A percentile compares a stretch with the other conserved stretches of the same genome.
Evolutionary conservation across 2,329 filamentous ascomycete species (phyloP).

Genomic region (Iodosphaeria phyllophila): DNA sequence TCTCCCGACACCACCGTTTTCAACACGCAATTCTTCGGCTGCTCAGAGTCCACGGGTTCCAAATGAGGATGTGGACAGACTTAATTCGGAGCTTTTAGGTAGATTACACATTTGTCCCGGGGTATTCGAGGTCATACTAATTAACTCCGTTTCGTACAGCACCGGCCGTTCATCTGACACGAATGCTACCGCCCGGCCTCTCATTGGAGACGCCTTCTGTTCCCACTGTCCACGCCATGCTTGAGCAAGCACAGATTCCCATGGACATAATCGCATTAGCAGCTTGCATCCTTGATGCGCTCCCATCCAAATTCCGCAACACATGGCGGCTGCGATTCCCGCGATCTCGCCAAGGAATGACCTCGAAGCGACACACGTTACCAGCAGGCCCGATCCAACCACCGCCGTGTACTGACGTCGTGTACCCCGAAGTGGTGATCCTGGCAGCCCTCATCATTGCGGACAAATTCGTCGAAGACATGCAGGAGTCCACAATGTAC

Average conservation of each 20-base stretch:
- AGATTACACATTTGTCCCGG: no score
- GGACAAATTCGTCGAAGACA: constrained; percentile 46
- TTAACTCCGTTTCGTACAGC: constrained; percentile 21
- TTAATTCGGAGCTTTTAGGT: constrained; percentile 23
- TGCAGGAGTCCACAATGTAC: constrained; percentile 30
- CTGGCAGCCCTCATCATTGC: constrained; percentile 44
- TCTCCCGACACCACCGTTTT: constrained; percentile 46
- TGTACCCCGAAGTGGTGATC: constrained; percentile 43
- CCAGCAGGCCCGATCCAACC: constrained; percentile 16
- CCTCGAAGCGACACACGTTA: constrained; percentile 23
- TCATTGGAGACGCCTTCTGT: constrained; percentile 40
- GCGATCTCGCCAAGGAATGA: constrained; percentile 13
- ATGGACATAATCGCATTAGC: constrained; percentile 44
- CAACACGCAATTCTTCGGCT: constrained; percentile 25
- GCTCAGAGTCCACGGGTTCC: constrained; percentile 22
- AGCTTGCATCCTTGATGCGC: constrained; percentile 46
- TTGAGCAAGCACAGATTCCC: constrained; percentile 36
- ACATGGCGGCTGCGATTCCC: constrained; percentile 43
- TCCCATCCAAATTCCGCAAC: constrained; percentile 42
- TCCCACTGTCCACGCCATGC: constrained; percentile 38
- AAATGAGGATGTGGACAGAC: constrained; percentile 24
- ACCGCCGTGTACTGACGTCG: constrained; percentile 35
- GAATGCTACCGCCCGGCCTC: constrained; percentile 44
- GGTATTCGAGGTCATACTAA: constrained; percentile 5
- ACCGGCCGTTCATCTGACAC: constrained; percentile 45